Percentiles rank a stretch among this genome's conserved stretches.
Conservation (phyloP, 192 early-diverging fungal species). For the Backusella psychrophila region DNA sequence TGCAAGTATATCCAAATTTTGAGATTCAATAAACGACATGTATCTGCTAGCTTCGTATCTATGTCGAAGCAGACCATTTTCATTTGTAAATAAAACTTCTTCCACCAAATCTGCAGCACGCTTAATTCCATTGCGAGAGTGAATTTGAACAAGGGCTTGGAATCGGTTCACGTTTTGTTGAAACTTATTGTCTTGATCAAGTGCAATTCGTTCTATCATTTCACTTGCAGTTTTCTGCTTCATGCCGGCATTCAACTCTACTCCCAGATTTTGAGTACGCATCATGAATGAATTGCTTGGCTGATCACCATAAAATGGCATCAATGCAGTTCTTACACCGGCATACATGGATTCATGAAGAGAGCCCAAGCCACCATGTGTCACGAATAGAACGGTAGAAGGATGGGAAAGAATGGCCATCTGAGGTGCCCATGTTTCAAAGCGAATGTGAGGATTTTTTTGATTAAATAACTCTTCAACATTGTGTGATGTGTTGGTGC, state of each 20-base stretch:
- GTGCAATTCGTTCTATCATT: neutral
- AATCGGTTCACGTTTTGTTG: neutral
- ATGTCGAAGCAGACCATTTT: slow-evolving; percentile 4
- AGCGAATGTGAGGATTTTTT: neutral
- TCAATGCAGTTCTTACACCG: slow-evolving; percentile 23
- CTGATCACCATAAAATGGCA: slow-evolving; percentile 34
- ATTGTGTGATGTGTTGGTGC: neutral
- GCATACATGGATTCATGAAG: slow-evolving; percentile 31
- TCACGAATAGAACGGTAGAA: slow-evolving; percentile 23
- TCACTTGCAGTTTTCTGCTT: neutral
- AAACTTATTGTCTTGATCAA: neutral
- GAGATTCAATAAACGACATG: slow-evolving; percentile 16
- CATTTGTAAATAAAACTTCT: slow-evolving; percentile 16
- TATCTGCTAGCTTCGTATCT: slow-evolving; percentile 12
- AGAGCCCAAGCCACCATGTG: slow-evolving; percentile 29
- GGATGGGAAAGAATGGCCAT: slow-evolving; percentile 30
- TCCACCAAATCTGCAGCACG: slow-evolving; percentile 26
- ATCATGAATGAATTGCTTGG: slow-evolving; percentile 8
- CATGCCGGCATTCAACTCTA: neutral
- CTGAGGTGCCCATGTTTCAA: slow-evolving; percentile 33
- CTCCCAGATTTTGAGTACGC: neutral
- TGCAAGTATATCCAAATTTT: slow-evolving; percentile 21
- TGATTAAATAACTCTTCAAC: neutral
- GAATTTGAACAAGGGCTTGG: slow-evolving; percentile 15
- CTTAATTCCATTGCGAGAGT: slow-evolving; percentile 3